These are phyloP conservation scores for Penicillium hesseltinei DNA, from an alignment of 2,329 filamentous ascomycete genomes.

Conservation along the genomic window DNA sequence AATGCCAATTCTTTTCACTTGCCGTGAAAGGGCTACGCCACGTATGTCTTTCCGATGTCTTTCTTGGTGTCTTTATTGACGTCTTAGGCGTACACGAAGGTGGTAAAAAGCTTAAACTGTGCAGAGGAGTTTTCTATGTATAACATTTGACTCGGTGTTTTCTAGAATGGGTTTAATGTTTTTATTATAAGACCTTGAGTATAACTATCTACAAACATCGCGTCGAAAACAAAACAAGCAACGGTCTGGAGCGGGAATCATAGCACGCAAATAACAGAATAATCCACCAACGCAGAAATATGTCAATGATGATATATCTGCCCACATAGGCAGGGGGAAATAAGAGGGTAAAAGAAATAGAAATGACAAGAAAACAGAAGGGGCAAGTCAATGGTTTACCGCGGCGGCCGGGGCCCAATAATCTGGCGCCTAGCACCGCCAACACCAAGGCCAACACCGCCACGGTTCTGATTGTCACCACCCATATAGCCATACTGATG, in stretches of 20 bases:
- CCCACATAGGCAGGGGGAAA: background rate
- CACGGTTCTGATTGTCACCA: slow-evolving; percentile 60
- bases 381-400: slow-evolving; percentile 18
- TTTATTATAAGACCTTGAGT: background rate
- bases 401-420: slow-evolving; percentile 58
- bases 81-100: too few relatives aligned
- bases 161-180: background rate
- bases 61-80: too few relatives aligned
- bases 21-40: background rate
- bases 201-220: slow-evolving; percentile 13
- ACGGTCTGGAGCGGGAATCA: slow-evolving; percentile 12
- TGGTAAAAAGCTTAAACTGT: too few relatives aligned
- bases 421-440: slow-evolving; percentile 61
- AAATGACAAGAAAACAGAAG: background rate
- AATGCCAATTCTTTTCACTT: background rate
- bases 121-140: too few relatives aligned
- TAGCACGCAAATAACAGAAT: slow-evolving; percentile 5
- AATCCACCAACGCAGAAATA: slow-evolving; percentile 14
- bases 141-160: background rate
- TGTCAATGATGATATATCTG: background rate
- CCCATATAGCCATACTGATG: slow-evolving; percentile 65
- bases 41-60: background rate
- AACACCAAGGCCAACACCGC: slow-evolving; percentile 51
- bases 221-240: background rate
- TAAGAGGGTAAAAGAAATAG: background rate